These are phyloP conservation scores for Candida nemodendra DNA, from an alignment of 805 yeast species.

Conservation along the genomic window DNA sequence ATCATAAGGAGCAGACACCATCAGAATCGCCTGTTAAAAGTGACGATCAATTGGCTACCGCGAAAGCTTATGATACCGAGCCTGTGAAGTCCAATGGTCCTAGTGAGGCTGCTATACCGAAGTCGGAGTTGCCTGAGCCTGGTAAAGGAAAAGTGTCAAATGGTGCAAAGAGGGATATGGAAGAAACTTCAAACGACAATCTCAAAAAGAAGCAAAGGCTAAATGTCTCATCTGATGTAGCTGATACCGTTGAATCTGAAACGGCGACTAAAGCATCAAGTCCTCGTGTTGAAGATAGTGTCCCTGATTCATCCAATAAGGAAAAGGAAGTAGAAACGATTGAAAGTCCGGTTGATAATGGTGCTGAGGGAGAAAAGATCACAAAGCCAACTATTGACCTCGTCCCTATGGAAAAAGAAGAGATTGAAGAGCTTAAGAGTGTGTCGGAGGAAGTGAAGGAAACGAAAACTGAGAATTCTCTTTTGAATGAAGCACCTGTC, in stretches of 20 bases:
- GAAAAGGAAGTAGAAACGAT: neutral
- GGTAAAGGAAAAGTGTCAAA: neutral
- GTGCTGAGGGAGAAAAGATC: slow-evolving; percentile 8
- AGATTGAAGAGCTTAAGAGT: slow-evolving; percentile 25
- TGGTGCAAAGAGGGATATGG: slow-evolving; percentile 15
- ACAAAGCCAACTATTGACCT: slow-evolving; percentile 25
- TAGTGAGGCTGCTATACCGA: neutral
- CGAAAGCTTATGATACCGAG: neutral
- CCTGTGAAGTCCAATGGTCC: neutral
- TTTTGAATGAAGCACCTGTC: slow-evolving; percentile 28
- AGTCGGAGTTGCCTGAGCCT: neutral
- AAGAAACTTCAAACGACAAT: slow-evolving; percentile 2
- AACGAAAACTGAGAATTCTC: slow-evolving; percentile 14
- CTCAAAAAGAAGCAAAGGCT: slow-evolving; percentile 14
- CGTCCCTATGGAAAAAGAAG: slow-evolving; percentile 33
- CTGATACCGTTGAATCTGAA: slow-evolving; percentile 1
- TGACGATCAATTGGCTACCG: too few relatives aligned
- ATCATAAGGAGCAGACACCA: neutral
- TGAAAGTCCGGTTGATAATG: slow-evolving; percentile 1
- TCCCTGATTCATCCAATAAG: neutral
- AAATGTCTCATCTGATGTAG: neutral
- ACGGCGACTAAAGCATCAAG: slow-evolving; percentile 2
- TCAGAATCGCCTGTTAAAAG: neutral
- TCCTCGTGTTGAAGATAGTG: slow-evolving; percentile 1
- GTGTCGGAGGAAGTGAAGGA: slow-evolving; percentile 16